Conservation (phyloP, 1,284 basidiomycete species). For the Heterobasidion irregulare region DNA sequence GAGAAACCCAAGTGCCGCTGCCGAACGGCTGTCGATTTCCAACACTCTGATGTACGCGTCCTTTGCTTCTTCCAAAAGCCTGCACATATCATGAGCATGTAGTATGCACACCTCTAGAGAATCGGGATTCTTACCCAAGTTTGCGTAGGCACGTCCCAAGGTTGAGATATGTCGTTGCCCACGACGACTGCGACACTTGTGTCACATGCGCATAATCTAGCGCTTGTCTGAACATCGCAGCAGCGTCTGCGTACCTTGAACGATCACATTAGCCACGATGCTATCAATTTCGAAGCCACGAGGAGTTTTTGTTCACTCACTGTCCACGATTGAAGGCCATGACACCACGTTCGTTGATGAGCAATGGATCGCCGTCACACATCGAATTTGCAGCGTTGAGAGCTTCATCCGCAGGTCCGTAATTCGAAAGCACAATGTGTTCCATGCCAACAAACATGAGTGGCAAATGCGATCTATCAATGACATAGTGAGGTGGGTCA, state of each 20-base stretch:
- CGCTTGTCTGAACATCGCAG: conserved; percentile 62
- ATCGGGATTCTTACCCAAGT: conserved; percentile 39
- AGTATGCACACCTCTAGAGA: no score
- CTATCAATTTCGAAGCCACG: no score
- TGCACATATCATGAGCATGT: conserved; percentile 19
- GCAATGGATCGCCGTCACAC: conserved; percentile 81
- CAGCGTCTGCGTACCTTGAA: conserved; percentile 63
- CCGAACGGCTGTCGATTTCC: conserved; percentile 72
- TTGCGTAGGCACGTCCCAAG: conserved; percentile 83
- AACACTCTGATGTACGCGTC: conserved; percentile 68
- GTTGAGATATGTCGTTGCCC: conserved; percentile 87
- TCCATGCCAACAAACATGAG: conserved; percentile 98
- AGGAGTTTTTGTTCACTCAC: background rate
- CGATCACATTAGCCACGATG: background rate
- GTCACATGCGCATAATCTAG: conserved; percentile 72
- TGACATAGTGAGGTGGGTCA: conserved; percentile 4
- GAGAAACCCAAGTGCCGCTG: conserved; percentile 73
- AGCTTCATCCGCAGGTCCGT: conserved; percentile 79
- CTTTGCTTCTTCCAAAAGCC: conserved; percentile 64
- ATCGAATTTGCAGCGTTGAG: conserved; percentile 74
- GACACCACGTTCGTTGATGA: conserved; percentile 90
- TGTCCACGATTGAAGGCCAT: conserved; percentile 78
- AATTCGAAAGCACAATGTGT: conserved; percentile 86
- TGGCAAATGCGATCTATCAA: conserved; percentile 79
- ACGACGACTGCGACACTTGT: conserved; percentile 76